Evolutionary conservation across 176 grass and related monocot species (phyloP).

Genomic region (Carex kokanica): DNA sequence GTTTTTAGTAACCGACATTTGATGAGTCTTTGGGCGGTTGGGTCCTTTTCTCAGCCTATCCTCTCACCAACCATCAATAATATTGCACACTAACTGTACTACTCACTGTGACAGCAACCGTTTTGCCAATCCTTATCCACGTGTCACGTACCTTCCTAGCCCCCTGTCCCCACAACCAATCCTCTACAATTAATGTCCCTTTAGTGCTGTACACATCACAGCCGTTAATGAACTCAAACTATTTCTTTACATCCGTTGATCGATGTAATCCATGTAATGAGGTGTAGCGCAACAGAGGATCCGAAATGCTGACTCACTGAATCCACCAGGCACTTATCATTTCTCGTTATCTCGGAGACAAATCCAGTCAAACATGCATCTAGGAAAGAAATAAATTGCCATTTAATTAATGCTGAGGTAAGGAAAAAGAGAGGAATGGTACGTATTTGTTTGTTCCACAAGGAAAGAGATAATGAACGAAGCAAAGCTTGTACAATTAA

Average conservation of each 20-base stretch:
- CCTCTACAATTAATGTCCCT: neutral
- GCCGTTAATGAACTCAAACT: neutral
- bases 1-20: slow-evolving; percentile 24
- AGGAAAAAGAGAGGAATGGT: neutral
- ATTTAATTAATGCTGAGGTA: slow-evolving; percentile 22
- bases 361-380: slow-evolving; percentile 11
- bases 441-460: neutral
- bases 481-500: neutral
- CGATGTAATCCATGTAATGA: neutral
- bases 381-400: neutral
- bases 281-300: neutral
- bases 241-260: neutral
- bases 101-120: slow-evolving; percentile 9
- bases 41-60: slow-evolving; percentile 25
- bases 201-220: neutral
- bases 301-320: neutral
- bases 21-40: slow-evolving; percentile 24
- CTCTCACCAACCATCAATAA: slow-evolving; percentile 3
- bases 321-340: neutral
- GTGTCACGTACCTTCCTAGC: slow-evolving; percentile 9
- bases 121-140: slow-evolving; percentile 4
- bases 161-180: neutral
- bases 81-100: slow-evolving; percentile 2
- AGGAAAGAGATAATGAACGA: slow-evolving; percentile 20
- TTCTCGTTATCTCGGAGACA: neutral